Evolutionary conservation across 139 green algal species (phyloP), one percentile per base, ranked within the genome.

Genomic region (Asterochloris erici): DNA sequence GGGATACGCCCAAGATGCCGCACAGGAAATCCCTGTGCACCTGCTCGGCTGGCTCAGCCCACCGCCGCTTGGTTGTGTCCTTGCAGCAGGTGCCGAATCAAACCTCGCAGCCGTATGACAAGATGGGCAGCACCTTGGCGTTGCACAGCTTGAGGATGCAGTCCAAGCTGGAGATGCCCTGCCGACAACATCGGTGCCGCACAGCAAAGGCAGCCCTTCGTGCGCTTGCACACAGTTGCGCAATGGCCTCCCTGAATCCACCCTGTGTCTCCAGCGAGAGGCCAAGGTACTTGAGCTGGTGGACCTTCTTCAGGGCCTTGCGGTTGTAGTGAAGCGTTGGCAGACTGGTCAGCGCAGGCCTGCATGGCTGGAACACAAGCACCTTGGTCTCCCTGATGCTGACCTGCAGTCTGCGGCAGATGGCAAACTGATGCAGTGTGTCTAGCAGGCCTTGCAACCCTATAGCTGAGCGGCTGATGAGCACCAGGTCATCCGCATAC

Each of bases 401-500:
- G 61, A 81, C 76, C 16, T 54, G 24, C 10, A 81, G 21, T 21
- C 63, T 11, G 13, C 70, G 69, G 19, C 54, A 54, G 61, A 9
- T 19, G 47, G 54, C 69, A 73, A 81, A 81, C 17, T 70, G 21
- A 10, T 70, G 61, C 10, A 81, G 47, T 12, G 47, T 15, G 24
- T 69, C 6, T 61, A 81, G 24, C 12, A 73, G 12, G 14, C 62
- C 17, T 66, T 79, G 74, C 27, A 79, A 79, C 15, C 74, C 74
- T 24, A 27, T 14, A 47, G 76, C 17, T 14, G 60, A 79, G 2
- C n/a, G 14, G 11, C 71, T 47, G 24, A 84, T 21, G n/a, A 84
- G 81, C 17, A 80, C 47, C 63, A 84, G 66, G 38, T 84, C 81
- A 75, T 84, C 81, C 69, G 81, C 80, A 66, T 78, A 76, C 47